Percentiles rank a stretch among this genome's conserved stretches.
Evolutionary conservation across 208 protist genomes (phyloP).

Genomic region (Trypanosoma platydactyli): DNA sequence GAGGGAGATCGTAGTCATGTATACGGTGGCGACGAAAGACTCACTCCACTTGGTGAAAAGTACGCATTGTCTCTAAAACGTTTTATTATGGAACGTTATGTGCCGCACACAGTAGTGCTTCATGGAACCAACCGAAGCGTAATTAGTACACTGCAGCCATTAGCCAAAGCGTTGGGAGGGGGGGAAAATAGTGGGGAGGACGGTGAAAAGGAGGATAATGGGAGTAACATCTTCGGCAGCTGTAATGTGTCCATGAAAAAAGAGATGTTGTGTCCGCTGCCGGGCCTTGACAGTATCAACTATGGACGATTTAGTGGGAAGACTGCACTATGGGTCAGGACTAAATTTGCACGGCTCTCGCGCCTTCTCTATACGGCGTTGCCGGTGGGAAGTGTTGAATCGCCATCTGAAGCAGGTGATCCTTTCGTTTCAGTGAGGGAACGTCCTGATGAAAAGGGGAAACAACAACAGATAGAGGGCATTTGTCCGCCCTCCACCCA

Average conservation of each 20-base stretch:
- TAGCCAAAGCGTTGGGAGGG: conserved; percentile 35
- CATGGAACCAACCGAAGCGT: conserved; percentile 81
- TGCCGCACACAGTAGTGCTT: conserved; percentile 82
- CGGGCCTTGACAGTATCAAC: conserved; percentile 86
- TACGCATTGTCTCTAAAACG: conserved; percentile 65
- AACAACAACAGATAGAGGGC: neutral
- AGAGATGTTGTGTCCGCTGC: conserved; percentile 77
- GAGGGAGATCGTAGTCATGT: conserved; percentile 55
- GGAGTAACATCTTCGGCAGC: too few relatives aligned
- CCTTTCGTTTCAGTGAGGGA: neutral
- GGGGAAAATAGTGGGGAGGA: conserved; percentile 16
- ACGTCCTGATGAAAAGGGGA: neutral
- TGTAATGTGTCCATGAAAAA: conserved; percentile 9
- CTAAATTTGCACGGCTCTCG: conserved; percentile 64
- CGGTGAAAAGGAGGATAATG: conserved; percentile 38
- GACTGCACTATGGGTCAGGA: conserved; percentile 53
- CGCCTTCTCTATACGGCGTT: conserved; percentile 47
- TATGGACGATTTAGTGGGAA: conserved; percentile 77
- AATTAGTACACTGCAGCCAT: conserved; percentile 62
- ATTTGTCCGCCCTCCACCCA: neutral
- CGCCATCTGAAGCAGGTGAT: neutral
- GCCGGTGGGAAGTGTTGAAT: conserved; percentile 4
- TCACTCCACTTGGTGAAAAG: conserved; percentile 61
- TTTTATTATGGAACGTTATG: conserved; percentile 84
- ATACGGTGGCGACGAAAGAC: conserved; percentile 77